Percentiles rank a stretch among this genome's conserved stretches.
phyloP scores from a whole-genome alignment of 768 basidiomycete genomes.

The Ramaria rubella region DNA sequence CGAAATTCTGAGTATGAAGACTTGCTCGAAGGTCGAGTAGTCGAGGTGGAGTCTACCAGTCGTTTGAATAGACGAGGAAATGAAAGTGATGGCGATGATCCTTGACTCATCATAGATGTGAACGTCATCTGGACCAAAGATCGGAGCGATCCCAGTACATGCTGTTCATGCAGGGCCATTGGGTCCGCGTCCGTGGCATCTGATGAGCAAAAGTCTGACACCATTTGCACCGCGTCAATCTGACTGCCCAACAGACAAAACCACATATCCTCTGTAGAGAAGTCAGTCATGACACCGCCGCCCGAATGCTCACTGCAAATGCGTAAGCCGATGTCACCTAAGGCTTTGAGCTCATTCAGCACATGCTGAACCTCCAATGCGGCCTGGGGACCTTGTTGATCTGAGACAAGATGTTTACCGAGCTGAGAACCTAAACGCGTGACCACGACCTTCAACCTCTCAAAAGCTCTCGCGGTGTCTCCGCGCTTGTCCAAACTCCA shows the following conservation, averaged over 20 bases:
- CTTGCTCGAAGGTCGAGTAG: conserved; percentile 42
- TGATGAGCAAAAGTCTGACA: conserved; percentile 40
- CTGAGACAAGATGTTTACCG: conserved; percentile 5
- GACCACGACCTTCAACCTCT: conserved; percentile 45
- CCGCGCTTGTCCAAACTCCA: conserved; percentile 72
- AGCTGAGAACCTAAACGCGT: conserved; percentile 12
- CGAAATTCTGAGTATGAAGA: conserved; percentile 88
- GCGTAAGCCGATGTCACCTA: conserved; percentile 54
- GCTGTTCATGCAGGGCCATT: conserved; percentile 19
- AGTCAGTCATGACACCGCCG: conserved; percentile 30
- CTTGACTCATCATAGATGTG: conserved; percentile 73
- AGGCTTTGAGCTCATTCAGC: conserved; percentile 46
- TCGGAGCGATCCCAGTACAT: conserved; percentile 50
- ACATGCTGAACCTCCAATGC: conserved; percentile 26
- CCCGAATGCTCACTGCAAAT: conserved; percentile 66
- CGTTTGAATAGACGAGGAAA: conserved; percentile 92
- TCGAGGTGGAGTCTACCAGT: conserved; percentile 67
- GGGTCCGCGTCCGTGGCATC: conserved; percentile 17
- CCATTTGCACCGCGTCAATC: conserved; percentile 67
- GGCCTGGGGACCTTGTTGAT: conserved; percentile 6
- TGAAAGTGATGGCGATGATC: conserved; percentile 71
- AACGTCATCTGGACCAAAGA: conserved; percentile 81
- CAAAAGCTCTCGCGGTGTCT: conserved; percentile 56
- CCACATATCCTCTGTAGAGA: conserved; percentile 78
- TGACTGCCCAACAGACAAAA: conserved; percentile 78